Evolutionary conservation across 1,284 basidiomycete species (phyloP).

Genomic region (Amylostereum chailletii): DNA sequence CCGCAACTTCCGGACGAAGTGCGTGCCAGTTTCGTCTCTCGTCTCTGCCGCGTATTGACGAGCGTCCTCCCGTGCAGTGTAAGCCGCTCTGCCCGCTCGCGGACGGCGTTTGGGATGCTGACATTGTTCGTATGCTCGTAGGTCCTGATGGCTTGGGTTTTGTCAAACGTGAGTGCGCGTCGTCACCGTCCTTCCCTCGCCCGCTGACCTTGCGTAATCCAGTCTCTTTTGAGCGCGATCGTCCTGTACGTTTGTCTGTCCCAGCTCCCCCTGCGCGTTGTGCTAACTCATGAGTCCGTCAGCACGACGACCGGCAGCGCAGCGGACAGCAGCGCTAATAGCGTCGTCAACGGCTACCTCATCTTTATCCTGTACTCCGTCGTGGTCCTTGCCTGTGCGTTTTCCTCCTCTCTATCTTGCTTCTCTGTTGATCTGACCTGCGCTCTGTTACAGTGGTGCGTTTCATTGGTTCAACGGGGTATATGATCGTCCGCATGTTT

Average conservation of each 20-base stretch:
- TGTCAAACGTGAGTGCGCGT: constrained; percentile 10
- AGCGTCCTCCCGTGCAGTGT: constrained; percentile 13
- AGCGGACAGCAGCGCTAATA: constrained; percentile 31
- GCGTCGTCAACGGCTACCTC: constrained; percentile 70
- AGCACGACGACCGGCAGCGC: constrained; percentile 48
- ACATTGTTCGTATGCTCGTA: constrained; percentile 4
- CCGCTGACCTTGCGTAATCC: not conserved
- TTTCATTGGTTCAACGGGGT: constrained; percentile 71
- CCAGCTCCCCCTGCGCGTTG: constrained; percentile 65
- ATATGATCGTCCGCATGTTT: constrained; percentile 76
- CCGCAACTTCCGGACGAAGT: constrained; percentile 81
- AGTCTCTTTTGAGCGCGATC: constrained; percentile 3
- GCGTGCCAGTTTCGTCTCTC: constrained; percentile 15
- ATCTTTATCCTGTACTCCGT: constrained; percentile 78
- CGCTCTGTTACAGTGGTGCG: constrained; percentile 50
- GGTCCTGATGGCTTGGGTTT: constrained; percentile 8
- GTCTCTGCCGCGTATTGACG: constrained; percentile 1
- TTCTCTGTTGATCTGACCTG: not conserved
- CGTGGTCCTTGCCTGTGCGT: constrained; percentile 76
- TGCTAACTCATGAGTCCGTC: constrained; percentile 8
- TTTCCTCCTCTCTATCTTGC: constrained; percentile 1
- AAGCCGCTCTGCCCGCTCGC: constrained; percentile 11
- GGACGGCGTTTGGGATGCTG: constrained; percentile 45
- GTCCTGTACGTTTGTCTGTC: not conserved
- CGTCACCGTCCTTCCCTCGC: not conserved